A percentile compares a stretch with the other conserved stretches of the same genome.
Conservation (phyloP, 495 filamentous ascomycete genomes). For the Aspergillus haitiensis region DNA sequence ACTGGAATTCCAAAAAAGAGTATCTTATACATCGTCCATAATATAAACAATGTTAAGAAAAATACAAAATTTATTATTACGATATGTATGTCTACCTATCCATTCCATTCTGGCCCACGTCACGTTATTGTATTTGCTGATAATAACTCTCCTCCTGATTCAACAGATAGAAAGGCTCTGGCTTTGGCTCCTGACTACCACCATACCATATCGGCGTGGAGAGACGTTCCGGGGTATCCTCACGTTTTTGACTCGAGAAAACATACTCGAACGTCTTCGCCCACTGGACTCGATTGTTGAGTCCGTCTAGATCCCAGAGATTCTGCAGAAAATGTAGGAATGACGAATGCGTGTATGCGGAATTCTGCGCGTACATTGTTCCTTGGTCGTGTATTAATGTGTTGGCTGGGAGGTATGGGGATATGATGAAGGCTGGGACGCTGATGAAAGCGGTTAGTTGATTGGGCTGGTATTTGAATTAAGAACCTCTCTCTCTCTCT, state of each 20-base stretch:
- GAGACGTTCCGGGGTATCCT: conserved; percentile 36
- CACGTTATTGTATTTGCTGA: conserved; percentile 5
- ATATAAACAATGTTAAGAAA: too few relatives aligned
- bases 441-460: conserved; percentile 13
- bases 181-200: conserved; percentile 34
- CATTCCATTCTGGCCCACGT: not conserved
- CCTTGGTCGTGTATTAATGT: conserved; percentile 43
- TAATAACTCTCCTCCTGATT: conserved; percentile 40
- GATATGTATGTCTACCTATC: too few relatives aligned
- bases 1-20: too few relatives aligned
- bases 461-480: not conserved
- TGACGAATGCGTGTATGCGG: conserved; percentile 45
- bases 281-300: conserved; percentile 45
- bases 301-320: conserved; percentile 42
- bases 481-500: not conserved
- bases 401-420: conserved; percentile 43
- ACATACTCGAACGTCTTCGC: conserved; percentile 46
- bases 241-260: conserved; percentile 30
- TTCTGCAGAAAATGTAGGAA: conserved; percentile 45
- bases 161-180: conserved; percentile 31
- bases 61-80: too few relatives aligned
- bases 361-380: conserved; percentile 39
- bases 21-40: too few relatives aligned
- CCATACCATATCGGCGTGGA: conserved; percentile 37
- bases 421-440: conserved; percentile 48